Conservation (phyloP, 495 filamentous ascomycete species). For the Chaetomidium leptoderma region DNA sequence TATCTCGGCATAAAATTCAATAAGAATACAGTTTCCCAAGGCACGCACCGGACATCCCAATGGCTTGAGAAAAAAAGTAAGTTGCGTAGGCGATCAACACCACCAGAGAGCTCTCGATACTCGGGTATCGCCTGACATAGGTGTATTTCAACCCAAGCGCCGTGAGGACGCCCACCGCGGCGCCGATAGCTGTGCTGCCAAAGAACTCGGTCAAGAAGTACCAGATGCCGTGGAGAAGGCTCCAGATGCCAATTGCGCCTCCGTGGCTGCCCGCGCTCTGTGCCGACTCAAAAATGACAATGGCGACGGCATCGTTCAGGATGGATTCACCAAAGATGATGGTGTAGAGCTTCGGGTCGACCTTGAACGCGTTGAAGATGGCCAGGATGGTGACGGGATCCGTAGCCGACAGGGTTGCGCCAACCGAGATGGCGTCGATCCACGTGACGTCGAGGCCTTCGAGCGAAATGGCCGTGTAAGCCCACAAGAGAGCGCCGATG, state of each 20-base stretch:
- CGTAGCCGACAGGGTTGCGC: slow-evolving; percentile 91
- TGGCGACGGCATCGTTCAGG: slow-evolving; percentile 94
- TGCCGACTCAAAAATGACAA: slow-evolving; percentile 96
- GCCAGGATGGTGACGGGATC: slow-evolving; percentile 96
- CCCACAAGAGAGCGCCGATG: slow-evolving; percentile 76
- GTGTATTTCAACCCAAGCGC: slow-evolving; percentile 90
- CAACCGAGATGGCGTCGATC: slow-evolving; percentile 91
- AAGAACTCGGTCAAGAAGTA: slow-evolving; percentile 96
- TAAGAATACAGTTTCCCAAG: background rate
- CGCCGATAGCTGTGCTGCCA: slow-evolving; percentile 82
- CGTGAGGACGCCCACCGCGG: slow-evolving; percentile 78
- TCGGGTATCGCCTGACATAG: slow-evolving; percentile 82
- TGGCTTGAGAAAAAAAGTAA: slow-evolving; percentile 94
- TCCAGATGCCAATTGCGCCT: slow-evolving; percentile 61
- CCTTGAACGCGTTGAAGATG: slow-evolving; percentile 98
- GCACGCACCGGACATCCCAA: slow-evolving; percentile 78
- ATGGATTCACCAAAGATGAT: slow-evolving; percentile 98
- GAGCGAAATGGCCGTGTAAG: slow-evolving; percentile 83
- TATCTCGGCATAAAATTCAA: slow-evolving; percentile 6
- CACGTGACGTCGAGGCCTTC: slow-evolving; percentile 82
- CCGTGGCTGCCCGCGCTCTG: slow-evolving; percentile 70
- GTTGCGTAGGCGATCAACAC: slow-evolving; percentile 91
- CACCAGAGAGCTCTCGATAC: slow-evolving; percentile 94
- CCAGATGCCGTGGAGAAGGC: slow-evolving; percentile 83
- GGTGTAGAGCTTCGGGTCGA: slow-evolving; percentile 96